These are phyloP conservation scores for Tylopilus felleus DNA, from an alignment of 768 basidiomycete genomes.

Conservation along the genomic window DNA sequence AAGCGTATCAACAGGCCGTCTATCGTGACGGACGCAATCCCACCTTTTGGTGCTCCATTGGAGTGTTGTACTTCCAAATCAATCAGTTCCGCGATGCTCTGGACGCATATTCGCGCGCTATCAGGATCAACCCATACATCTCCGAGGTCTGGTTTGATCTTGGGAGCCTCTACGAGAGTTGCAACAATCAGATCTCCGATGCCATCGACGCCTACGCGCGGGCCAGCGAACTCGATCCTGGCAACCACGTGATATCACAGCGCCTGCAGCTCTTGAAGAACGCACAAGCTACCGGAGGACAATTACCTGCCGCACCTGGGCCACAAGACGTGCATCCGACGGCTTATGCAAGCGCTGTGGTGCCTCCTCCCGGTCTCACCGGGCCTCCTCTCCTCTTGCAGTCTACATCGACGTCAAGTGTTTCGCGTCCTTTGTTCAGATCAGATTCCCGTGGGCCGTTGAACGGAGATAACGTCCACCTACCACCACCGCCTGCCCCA, in stretches of 20 bases:
- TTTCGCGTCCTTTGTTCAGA: slow-evolving; percentile 50
- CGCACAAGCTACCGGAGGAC: slow-evolving; percentile 70
- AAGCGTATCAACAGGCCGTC: slow-evolving; percentile 98
- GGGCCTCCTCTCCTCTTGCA: slow-evolving; percentile 68
- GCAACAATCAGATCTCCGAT: slow-evolving; percentile 98
- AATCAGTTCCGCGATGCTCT: slow-evolving; percentile 99
- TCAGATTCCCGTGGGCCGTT: slow-evolving; percentile 63
- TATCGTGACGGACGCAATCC: slow-evolving; percentile 99
- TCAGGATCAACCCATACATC: slow-evolving; percentile 98
- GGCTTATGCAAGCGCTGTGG: slow-evolving; percentile 79
- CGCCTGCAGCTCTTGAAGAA: slow-evolving; percentile 75
- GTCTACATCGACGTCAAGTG: slow-evolving; percentile 30
- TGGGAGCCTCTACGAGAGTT: slow-evolving; percentile 94
- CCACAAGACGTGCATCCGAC: slow-evolving; percentile 97
- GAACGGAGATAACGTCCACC: slow-evolving; percentile 36
- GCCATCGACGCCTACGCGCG: slow-evolving; percentile 98
- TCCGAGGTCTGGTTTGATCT: slow-evolving; percentile 83
- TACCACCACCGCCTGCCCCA: slow-evolving; percentile 59
- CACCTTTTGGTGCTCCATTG: slow-evolving; percentile 99
- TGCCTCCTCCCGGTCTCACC: slow-evolving; percentile 64
- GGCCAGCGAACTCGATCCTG: slow-evolving; percentile 90
- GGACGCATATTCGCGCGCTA: slow-evolving; percentile 97
- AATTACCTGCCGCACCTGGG: slow-evolving; percentile 82
- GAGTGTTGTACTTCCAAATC: slow-evolving; percentile 98
- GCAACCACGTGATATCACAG: slow-evolving; percentile 77